Evolutionary conservation across 805 yeast genomes (phyloP).

Genomic region (Kregervanrija pseudodelftensis): DNA sequence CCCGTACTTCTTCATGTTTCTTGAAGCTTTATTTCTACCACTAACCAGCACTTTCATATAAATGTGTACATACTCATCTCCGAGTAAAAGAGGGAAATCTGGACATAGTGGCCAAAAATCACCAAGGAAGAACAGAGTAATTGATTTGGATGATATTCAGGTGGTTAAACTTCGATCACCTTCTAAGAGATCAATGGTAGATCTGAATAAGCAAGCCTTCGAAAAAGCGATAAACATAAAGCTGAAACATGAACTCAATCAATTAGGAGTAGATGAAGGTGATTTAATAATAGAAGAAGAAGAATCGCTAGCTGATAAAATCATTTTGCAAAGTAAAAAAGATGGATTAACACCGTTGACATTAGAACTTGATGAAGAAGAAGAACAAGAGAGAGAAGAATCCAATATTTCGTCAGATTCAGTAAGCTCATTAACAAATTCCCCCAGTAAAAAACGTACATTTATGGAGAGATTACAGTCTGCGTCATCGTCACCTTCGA

Average conservation of each 20-base stretch:
- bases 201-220: slow-evolving; percentile 41
- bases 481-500: background rate
- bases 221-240: slow-evolving; percentile 33
- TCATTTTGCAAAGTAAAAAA: slow-evolving; percentile 31
- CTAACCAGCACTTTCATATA: no score
- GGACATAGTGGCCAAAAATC: slow-evolving; percentile 21
- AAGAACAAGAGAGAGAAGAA: slow-evolving; percentile 1
- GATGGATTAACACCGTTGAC: slow-evolving; percentile 19
- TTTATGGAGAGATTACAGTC: background rate
- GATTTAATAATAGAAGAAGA: slow-evolving; percentile 35
- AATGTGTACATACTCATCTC: background rate
- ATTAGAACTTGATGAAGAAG: slow-evolving; percentile 14
- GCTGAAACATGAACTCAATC: slow-evolving; percentile 19
- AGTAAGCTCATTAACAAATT: no score
- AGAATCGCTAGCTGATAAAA: slow-evolving; percentile 37
- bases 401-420: no score
- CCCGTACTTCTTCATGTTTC: no score
- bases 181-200: slow-evolving; percentile 28
- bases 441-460: background rate
- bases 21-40: no score
- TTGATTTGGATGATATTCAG: slow-evolving; percentile 15
- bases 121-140: slow-evolving; percentile 31
- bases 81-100: slow-evolving; percentile 2
- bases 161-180: slow-evolving; percentile 44
- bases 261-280: slow-evolving; percentile 26